Evolutionary conservation across 2,329 filamentous ascomycete genomes (phyloP), one percentile per base, ranked within the genome.

Genomic region (Fusarium sp.): DNA sequence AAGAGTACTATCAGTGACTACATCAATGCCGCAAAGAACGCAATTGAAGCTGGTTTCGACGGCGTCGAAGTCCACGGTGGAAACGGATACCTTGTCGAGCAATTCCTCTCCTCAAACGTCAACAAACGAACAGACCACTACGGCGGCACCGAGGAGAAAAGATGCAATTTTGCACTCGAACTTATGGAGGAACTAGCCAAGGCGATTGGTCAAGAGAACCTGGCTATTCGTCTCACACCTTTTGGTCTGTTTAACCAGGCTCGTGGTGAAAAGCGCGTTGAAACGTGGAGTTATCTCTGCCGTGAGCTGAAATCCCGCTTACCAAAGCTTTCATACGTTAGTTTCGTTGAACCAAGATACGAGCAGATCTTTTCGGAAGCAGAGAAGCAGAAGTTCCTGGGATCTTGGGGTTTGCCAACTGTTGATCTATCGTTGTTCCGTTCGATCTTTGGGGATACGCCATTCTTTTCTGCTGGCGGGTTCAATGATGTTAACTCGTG

Each of bases 401-500:
- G 80, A 32, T 84, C 83, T 10, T 88, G 86, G 86, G 84, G 84
- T 4, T 77, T 88, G 10, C 53, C 78, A 11, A 77, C 84, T 6
- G 82, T 88, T 25, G 83, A 85, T 47, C 81, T 89, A 3, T 82
- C 82, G 12, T 63, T 80, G 6, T 88, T 89, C 74, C 85, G 87
- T 25, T 72, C 83, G 16, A 89, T 90, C 66, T 86, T 88, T 58
- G 84, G 83, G 5, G 79, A 81, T 10, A 87, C 87, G 1, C 88
- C 87, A 0, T 88, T 90, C 79, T 84, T 90, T 69, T 85, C 87
- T 0, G 88, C 86, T 0, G 88, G 88, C 10, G 88, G 88, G 0
- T 90, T 86, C 79, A 81, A 86, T 58, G 82, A 88, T 46, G 81
- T 81, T 42, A 89, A 88, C 69, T 83, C 82, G 0, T 86, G 84